phyloP scores from a whole-genome alignment of 129 eudicot species.

The Flaveria trinervia region DNA sequence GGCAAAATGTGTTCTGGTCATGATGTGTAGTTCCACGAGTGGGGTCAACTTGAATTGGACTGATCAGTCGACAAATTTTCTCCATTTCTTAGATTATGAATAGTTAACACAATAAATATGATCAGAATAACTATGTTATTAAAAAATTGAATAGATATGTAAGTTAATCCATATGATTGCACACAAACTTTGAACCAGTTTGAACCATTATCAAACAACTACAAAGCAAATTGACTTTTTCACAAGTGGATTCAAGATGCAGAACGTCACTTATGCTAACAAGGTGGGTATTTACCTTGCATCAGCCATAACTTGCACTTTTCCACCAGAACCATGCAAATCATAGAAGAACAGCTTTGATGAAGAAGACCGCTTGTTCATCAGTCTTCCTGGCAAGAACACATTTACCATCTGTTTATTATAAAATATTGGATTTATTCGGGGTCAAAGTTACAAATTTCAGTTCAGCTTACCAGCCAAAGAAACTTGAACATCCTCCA shows the following conservation, averaged over 20 bases:
- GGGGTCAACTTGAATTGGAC: not conserved
- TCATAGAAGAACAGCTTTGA: constrained; percentile 90
- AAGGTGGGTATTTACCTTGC: constrained; percentile 56
- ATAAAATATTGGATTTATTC: not conserved
- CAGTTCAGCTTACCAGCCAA: constrained; percentile 60
- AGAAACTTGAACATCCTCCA: constrained; percentile 64
- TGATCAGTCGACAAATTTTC: not conserved
- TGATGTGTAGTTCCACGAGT: not conserved
- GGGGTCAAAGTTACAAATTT: not conserved
- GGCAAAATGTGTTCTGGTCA: not conserved
- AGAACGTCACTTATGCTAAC: no score
- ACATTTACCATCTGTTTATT: constrained; percentile 6
- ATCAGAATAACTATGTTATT: not conserved
- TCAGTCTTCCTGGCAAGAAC: constrained; percentile 60
- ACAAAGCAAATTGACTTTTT: not conserved
- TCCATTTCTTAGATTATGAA: not conserved
- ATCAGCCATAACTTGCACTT: constrained; percentile 95
- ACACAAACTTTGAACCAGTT: not conserved
- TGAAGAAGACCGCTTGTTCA: constrained; percentile 82
- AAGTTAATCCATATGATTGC: no score
- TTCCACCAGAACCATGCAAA: constrained; percentile 78
- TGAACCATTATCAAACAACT: not conserved
- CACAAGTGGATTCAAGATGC: no score
- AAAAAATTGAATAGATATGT: not conserved
- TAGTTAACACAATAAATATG: not conserved